Evolutionary conservation across 2,329 filamentous ascomycete genomes (phyloP).

Genomic region (Diaporthe vexans): DNA sequence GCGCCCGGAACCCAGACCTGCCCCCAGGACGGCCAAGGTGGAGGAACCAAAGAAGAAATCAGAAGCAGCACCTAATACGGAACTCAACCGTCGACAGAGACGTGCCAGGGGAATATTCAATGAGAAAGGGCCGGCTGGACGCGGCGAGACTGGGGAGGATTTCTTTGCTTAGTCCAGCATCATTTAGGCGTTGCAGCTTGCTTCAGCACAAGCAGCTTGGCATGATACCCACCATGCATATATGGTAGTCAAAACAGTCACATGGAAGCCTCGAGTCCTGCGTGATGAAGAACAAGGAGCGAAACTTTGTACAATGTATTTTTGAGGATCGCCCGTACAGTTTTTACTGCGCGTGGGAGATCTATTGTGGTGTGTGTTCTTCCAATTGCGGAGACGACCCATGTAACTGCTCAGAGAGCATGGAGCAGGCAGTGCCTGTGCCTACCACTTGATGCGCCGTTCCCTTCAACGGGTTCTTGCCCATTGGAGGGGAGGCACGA

Average conservation of each 20-base stretch:
- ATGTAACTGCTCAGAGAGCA: not conserved
- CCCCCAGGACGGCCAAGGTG: not conserved
- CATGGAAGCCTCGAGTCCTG: not conserved
- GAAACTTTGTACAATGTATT: not conserved
- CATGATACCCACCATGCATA: conserved; percentile 28
- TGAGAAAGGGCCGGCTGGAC: conserved; percentile 38
- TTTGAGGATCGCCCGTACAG: not conserved
- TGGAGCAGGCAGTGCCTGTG: not conserved
- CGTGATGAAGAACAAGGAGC: not conserved
- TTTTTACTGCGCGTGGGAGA: not conserved
- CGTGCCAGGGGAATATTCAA: conserved; percentile 27
- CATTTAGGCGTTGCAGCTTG: conserved; percentile 7
- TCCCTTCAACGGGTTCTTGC: not conserved
- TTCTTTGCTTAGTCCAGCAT: conserved; percentile 66
- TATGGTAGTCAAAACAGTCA: not conserved
- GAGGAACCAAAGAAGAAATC: conserved; percentile 35
- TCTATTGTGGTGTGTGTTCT: not conserved
- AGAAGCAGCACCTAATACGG: conserved; percentile 23
- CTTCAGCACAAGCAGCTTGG: not conserved
- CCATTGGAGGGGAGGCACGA: not conserved
- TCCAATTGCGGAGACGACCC: not conserved
- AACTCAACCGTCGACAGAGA: conserved; percentile 8
- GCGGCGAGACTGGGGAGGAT: conserved; percentile 66
- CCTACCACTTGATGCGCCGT: not conserved
- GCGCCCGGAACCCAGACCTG: conserved; percentile 5